These are phyloP conservation scores for Monilinia aucupariae DNA, from an alignment of 2,329 filamentous ascomycete species.

Conservation along the genomic window DNA sequence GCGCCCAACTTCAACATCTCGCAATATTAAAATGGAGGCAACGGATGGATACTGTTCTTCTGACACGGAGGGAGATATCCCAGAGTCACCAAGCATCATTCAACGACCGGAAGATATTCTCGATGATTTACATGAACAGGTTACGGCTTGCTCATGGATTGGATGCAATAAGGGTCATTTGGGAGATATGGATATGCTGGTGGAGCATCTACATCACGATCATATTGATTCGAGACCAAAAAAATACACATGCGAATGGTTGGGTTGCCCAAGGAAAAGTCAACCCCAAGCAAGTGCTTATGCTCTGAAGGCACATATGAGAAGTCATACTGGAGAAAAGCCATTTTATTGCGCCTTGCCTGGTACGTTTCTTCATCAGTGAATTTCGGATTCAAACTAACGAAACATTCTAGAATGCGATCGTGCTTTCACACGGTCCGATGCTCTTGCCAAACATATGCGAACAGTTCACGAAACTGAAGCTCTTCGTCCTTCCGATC, in stretches of 20 bases:
- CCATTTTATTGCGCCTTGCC: conserved; percentile 95
- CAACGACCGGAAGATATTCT: conserved; percentile 57
- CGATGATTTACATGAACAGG: conserved; percentile 70
- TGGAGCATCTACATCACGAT: conserved; percentile 82
- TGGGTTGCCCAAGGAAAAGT: conserved; percentile 80
- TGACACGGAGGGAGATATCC: conserved; percentile 82
- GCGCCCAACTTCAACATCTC: conserved; percentile 29
- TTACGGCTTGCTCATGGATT: conserved; percentile 74
- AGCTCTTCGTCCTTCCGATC: conserved; percentile 73
- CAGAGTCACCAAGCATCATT: conserved; percentile 58
- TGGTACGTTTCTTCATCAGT: conserved; percentile 49
- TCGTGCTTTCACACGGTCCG: conserved; percentile 89
- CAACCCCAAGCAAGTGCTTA: conserved; percentile 92
- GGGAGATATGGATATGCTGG: conserved; percentile 74
- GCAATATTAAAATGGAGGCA: conserved; percentile 30
- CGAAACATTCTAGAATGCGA: conserved; percentile 71
- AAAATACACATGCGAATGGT: conserved; percentile 98
- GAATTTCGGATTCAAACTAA: not conserved
- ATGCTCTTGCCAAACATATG: conserved; percentile 97
- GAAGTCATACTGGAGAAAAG: conserved; percentile 96
- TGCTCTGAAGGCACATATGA: conserved; percentile 93
- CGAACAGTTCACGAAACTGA: conserved; percentile 97
- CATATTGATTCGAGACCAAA: conserved; percentile 92
- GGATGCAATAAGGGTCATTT: conserved; percentile 66
- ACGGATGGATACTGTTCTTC: conserved; percentile 62